Evolutionary conservation across 495 filamentous ascomycete genomes (phyloP), one percentile per base, ranked within the genome.

Genomic region (Achaetomiella virescens): DNA sequence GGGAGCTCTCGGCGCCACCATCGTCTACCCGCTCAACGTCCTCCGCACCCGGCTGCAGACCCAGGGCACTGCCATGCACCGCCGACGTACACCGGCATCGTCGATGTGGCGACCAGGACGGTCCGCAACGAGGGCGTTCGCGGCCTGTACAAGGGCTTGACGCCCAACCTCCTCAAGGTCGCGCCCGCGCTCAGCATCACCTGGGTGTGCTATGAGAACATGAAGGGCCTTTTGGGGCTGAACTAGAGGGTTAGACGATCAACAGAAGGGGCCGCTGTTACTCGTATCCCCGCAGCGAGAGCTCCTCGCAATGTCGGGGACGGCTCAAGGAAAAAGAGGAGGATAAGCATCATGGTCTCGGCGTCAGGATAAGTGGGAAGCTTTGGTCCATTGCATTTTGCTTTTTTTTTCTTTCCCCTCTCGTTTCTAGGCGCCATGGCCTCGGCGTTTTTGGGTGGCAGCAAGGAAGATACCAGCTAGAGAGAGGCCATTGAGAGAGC

Each of bases 181-280:
- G 90, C 92, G 9, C 93, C 93, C 0, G 92, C 93, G 44, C 89
- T 99, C 22, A 95, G 89, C 56, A 99, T 99, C 70, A 91, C 92
- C 40, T 98, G 96, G 76, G 88, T 97, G 68, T 91, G 93, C 47
- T 98, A 98, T 68, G 93, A 98, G 70, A 96, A 97, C 65, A 82
- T 89, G 48, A 98, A 98, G 76, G 82, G 80, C 51, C 67, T 86
- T 25, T 74, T 97, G 57, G 80, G 84, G 20, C 73, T 97, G 54
- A 83, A 70, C 36, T 70, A 55, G 51, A 20, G 47, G 31, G 37
- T 10, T 20, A 20, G 15, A 29, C 7, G 18, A 38, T 18, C n/a
- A 41, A n/a, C 1, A 25, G 1, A 17, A 14, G 44, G 27, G 24
- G 10, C 20, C 18, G 38, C 18, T 35, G 35, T 7, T 21, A 40